Base-by-base conservation (phyloP, 1,284 basidiomycete species). In the Cystobasidium sp. region DNA sequence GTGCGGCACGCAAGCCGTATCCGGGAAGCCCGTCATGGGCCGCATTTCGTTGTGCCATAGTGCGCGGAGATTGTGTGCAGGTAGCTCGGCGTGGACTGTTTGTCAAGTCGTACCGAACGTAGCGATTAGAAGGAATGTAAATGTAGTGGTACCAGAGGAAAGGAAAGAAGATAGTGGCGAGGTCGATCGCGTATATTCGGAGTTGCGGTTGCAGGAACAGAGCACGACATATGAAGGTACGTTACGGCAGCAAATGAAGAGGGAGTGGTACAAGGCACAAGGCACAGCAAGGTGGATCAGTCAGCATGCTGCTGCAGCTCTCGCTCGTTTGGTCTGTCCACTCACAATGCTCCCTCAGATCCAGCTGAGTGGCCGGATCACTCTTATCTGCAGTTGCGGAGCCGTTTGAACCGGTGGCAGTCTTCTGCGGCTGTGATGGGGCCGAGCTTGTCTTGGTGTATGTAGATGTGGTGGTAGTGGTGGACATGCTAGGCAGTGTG, bases 1-100 rank as follows among this genome's bases (percentile, higher is more conserved):
- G 16, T 74, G 72, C 9, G 72, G 72, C 10, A 74, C 51, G 39
- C 72, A 74, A 3, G 22, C 55, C 0, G 72, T 67, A 44, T 74
- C 65, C 14, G 72, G 72, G 37, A 59, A 16, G 7, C 72, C 72
- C 10, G 53, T 62, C 53, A 68, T 59, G 37, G 72, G 53, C 22
- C 72, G 20, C 72, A 74, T 74, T 47, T 74, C 72, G 56, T 68
- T 74, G 49, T 74, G 72, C 72, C 72, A 74, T 61, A 74, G 31
- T 24, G 72, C 72, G 10, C 72, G 64, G 0, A 74, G 63, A 39
- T 66, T 58, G 46, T 67, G 64, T 18, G 51, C 39, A 20, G 72
- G 72, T 20, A 74, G 65, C 31, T 74, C 72, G 8, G 63, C 64
- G 46, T 67, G 72, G 65, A 74, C 72, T 74, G 64, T 47, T 5